phyloP scores from a whole-genome alignment of 768 basidiomycete genomes.

The Tephrocybe sp. region DNA sequence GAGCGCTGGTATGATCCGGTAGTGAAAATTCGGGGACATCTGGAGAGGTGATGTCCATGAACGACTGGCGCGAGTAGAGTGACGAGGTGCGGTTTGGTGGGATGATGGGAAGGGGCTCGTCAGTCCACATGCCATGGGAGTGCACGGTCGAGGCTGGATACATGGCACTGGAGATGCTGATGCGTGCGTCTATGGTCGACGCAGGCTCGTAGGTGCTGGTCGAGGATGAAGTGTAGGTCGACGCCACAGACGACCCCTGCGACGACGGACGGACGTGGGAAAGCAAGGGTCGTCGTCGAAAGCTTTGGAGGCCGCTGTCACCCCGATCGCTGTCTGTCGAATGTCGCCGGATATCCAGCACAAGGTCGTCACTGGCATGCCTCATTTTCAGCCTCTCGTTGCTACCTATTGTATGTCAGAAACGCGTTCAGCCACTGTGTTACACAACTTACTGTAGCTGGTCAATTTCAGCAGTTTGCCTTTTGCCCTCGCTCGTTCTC shows the following conservation, averaged over 20 bases:
- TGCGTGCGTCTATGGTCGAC: conserved; percentile 35
- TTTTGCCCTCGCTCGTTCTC: conserved; percentile 16
- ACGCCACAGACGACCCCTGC: conserved; percentile 19
- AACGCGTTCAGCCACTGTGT: too few relatives aligned
- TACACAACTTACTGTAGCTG: neutral
- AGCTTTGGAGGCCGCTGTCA: neutral
- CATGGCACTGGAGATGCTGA: conserved; percentile 42
- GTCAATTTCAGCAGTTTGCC: conserved; percentile 18
- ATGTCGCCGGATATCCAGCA: conserved; percentile 23
- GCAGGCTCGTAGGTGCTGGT: conserved; percentile 25
- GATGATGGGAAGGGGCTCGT: conserved; percentile 23
- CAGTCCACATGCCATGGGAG: conserved; percentile 25
- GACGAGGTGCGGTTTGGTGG: conserved; percentile 17
- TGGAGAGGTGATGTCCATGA: conserved; percentile 34
- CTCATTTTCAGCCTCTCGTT: conserved; percentile 11
- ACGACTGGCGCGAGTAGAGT: conserved; percentile 24
- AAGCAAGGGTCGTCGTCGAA: conserved; percentile 30
- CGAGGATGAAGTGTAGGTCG: conserved; percentile 27
- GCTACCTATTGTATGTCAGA: conserved; percentile 8
- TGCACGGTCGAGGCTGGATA: conserved; percentile 33
- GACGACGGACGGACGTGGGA: conserved; percentile 26
- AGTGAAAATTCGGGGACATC: conserved; percentile 17
- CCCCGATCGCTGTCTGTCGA: conserved; percentile 1
- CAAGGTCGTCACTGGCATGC: conserved; percentile 13
- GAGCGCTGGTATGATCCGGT: conserved; percentile 12